Base-by-base conservation (phyloP, 1,284 basidiomycete species). In the Fomitopsis pinicola region DNA sequence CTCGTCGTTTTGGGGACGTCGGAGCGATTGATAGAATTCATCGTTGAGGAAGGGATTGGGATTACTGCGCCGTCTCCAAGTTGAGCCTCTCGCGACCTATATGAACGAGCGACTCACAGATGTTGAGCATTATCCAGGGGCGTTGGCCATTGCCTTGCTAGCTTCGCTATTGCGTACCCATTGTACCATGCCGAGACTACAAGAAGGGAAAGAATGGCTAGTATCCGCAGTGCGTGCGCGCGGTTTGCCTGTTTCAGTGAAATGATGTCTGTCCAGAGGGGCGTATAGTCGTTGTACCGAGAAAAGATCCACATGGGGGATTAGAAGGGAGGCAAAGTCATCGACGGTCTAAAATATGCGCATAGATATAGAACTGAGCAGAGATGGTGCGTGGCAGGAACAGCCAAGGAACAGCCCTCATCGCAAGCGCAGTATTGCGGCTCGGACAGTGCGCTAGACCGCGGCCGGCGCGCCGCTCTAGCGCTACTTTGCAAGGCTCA, bases 1-100 rank as follows among this genome's bases (percentile, higher is more conserved):
- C 9, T 70, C 64, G 50, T 60, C 22, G 61, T 62, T 19, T 58
- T 53, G 58, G 22, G 55, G 59, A n/a, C 46, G 42, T 15, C 48
- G 36, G 10, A 55, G 19, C 9, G 63, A 17, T 48, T 38, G 53
- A 42, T 60, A 30, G 45, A 55, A 60, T 2, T 54, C 52, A 5
- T 42, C 54, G 36, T 61, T 60, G 15, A 63, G 44, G 22, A 63
- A 30, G 2, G 59, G 62, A 19, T 61, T 57, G 40, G 44, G n/a
- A 44, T 63, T 60, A 19, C 62, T 63, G 56, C 15, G 2, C 30
- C 30, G 30, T 33, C n/a, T 17, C 6, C 9, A 26, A 17, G 17
- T 40, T 19, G 12, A 40, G 38, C 14, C 35, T 28, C 9, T 17
- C 22, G 7, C 14, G 10, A 50, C n/a, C 38, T 7, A 19, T 5